Base-by-base conservation (phyloP, 2,329 filamentous ascomycete species). In the Beauveria caledonica region DNA sequence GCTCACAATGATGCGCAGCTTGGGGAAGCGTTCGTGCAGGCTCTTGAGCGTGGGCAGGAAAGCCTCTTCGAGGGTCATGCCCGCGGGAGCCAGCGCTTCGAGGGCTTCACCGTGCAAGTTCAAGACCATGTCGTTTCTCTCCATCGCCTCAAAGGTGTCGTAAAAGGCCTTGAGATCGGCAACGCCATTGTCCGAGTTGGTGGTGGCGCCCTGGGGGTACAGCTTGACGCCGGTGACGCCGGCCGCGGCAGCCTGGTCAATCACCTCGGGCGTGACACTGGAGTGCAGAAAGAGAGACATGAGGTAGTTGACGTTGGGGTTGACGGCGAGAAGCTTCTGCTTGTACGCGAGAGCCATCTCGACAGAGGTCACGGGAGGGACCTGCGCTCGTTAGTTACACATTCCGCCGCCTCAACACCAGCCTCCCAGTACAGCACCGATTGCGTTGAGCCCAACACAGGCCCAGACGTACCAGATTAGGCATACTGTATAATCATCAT, bases 71-170 rank as follows among this genome's bases (percentile, higher is more conserved):
- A 78, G 68, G 1, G 78, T 77, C 36, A 72, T 64, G 25, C 70
- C 72, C n/a, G 78, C 78, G 1, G 80, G 80, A 0, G 86, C 72
- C 51, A 74, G 69, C 4, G 72, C 70, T 60, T 73, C 73, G 3
- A 74, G 87, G n/a, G 87, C 84, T 75, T 97, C 93, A 65, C 92
- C 93, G 72, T 97, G 92, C n/a, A 97, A 78, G 75, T 97, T 97
- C 46, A 95, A 80, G n/a, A 95, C 82, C 70, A 96, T 79, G 65
- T 87, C 86, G 65, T 92, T 84, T 62, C 86, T 77, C 71, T 96
- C 88, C 92, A 97, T 97, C 65, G 90, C 89, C n/a, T 81, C 83
- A 70, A 97, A 96, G 15, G 93, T 89, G 7, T 85, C 83, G 70
- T 89, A 88, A 75, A 90, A 93, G 36, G 80, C 75, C 62, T 86